Evolutionary conservation across 768 basidiomycete genomes (phyloP).

Genomic region (Cantharellus cinnabarinus): DNA sequence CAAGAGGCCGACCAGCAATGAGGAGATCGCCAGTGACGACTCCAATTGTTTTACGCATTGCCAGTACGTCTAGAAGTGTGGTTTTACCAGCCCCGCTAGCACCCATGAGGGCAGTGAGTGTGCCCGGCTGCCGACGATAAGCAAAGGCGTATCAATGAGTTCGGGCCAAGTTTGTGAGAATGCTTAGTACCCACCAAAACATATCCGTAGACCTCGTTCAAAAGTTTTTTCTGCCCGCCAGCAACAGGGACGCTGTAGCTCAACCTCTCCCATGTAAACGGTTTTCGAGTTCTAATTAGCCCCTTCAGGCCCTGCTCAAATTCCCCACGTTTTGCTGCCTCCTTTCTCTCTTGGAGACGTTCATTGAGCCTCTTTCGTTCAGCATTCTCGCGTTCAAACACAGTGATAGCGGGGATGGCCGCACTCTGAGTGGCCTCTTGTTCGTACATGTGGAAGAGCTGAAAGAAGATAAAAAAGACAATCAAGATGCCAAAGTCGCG

Average conservation of each 20-base stretch:
- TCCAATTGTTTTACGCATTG: slow-evolving; percentile 18
- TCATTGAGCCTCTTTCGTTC: slow-evolving; percentile 21
- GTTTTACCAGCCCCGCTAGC: slow-evolving; percentile 25
- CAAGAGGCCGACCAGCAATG: slow-evolving; percentile 12
- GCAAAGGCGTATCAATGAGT: not conserved
- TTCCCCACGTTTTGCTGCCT: slow-evolving; percentile 18
- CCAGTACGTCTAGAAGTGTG: slow-evolving; percentile 15
- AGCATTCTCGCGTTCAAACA: slow-evolving; percentile 23
- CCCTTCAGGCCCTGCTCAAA: slow-evolving; percentile 24
- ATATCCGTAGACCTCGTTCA: slow-evolving; percentile 20
- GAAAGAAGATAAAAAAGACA: slow-evolving; percentile 50
- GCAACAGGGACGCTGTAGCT: slow-evolving; percentile 23
- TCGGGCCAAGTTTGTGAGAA: not conserved
- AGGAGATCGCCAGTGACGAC: slow-evolving; percentile 25
- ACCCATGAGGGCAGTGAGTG: slow-evolving; percentile 24
- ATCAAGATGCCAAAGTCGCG: slow-evolving; percentile 47
- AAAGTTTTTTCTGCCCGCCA: slow-evolving; percentile 12
- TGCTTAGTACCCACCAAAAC: slow-evolving; percentile 4
- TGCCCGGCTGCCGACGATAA: slow-evolving; percentile 17
- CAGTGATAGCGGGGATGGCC: slow-evolving; percentile 22
- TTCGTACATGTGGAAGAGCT: slow-evolving; percentile 42
- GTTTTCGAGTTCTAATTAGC: slow-evolving; percentile 17
- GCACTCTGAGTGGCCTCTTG: slow-evolving; percentile 43
- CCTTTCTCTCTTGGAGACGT: slow-evolving; percentile 26
- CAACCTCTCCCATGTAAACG: slow-evolving; percentile 28